A percentile compares a stretch with the other conserved stretches of the same genome.
Evolutionary conservation across 1,284 basidiomycete species (phyloP).

Genomic region (Grifola frondosa): DNA sequence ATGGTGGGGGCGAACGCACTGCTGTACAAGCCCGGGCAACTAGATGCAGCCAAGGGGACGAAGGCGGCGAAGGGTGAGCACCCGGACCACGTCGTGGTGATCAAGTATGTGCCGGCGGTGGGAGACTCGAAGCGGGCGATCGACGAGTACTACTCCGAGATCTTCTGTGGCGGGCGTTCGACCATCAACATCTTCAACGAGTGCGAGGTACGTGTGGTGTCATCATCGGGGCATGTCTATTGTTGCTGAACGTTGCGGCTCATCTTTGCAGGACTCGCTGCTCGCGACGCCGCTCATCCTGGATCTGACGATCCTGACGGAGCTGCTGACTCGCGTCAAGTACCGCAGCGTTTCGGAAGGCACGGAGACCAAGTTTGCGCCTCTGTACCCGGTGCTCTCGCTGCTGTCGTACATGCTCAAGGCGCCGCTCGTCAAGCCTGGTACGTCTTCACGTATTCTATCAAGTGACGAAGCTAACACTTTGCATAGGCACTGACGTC

Average conservation of each 20-base stretch:
- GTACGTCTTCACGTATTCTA: constrained; percentile 34
- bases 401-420: constrained; percentile 96
- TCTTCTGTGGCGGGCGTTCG: constrained; percentile 78
- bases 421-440: constrained; percentile 97
- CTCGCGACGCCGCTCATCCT: constrained; percentile 95
- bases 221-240: constrained; percentile 5
- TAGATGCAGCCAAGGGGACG: constrained; percentile 55
- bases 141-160: constrained; percentile 98
- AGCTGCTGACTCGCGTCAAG: constrained; percentile 90
- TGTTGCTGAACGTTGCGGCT: constrained; percentile 10
- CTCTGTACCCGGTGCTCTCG: constrained; percentile 86
- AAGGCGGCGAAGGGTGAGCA: constrained; percentile 84
- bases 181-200: constrained; percentile 95
- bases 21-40: constrained; percentile 79
- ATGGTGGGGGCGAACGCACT: constrained; percentile 93
- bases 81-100: constrained; percentile 96
- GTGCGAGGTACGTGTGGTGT: constrained; percentile 66
- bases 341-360: constrained; percentile 64
- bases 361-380: constrained; percentile 62
- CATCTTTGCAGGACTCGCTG: constrained; percentile 74
- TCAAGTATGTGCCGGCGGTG: constrained; percentile 92
- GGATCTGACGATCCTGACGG: constrained; percentile 91
- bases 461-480: background rate
- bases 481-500: constrained; percentile 68
- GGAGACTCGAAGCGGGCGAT: constrained; percentile 97